Evolutionary conservation across 2,329 filamentous ascomycete species (phyloP).

Genomic region (Aspergillus udagawae): DNA sequence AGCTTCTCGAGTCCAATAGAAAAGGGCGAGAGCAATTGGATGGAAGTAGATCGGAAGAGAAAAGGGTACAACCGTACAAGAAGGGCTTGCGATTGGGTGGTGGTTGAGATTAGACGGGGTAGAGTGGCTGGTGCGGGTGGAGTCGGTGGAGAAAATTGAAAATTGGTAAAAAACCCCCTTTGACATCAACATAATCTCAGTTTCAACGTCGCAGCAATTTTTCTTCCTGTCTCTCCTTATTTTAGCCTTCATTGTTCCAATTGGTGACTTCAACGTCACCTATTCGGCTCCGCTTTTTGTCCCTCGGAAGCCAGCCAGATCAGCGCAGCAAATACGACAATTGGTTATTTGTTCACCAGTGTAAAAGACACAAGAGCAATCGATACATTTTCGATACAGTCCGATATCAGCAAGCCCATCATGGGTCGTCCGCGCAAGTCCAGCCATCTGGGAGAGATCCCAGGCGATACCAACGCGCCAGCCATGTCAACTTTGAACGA

Average conservation of each 20-base stretch:
- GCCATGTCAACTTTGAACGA: slow-evolving; percentile 45
- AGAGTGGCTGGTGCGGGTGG: not conserved
- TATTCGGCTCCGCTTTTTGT: not conserved
- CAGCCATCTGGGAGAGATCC: slow-evolving; percentile 44
- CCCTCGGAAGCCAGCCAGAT: not conserved
- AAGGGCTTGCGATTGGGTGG: not conserved
- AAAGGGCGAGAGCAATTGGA: not conserved
- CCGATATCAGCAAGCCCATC: not conserved
- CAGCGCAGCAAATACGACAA: not conserved
- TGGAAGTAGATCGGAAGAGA: not conserved
- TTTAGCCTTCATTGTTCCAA: not conserved
- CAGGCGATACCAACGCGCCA: slow-evolving; percentile 44
- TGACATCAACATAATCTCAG: too few species aligned
- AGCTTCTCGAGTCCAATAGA: not conserved
- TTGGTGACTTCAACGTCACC: not conserved
- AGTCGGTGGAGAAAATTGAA: not conserved
- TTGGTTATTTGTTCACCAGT: not conserved
- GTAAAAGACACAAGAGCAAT: not conserved
- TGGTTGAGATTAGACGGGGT: not conserved
- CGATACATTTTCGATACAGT: not conserved
- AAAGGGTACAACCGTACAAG: not conserved
- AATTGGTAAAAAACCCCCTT: too few species aligned
- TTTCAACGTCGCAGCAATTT: not conserved
- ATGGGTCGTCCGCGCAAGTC: slow-evolving; percentile 43
- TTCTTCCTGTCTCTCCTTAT: not conserved